Percentiles rank a stretch among this genome's conserved stretches.
These are phyloP conservation scores for Fusarium bactridioides DNA, from an alignment of 2,329 filamentous ascomycete genomes.

Conservation along the genomic window DNA sequence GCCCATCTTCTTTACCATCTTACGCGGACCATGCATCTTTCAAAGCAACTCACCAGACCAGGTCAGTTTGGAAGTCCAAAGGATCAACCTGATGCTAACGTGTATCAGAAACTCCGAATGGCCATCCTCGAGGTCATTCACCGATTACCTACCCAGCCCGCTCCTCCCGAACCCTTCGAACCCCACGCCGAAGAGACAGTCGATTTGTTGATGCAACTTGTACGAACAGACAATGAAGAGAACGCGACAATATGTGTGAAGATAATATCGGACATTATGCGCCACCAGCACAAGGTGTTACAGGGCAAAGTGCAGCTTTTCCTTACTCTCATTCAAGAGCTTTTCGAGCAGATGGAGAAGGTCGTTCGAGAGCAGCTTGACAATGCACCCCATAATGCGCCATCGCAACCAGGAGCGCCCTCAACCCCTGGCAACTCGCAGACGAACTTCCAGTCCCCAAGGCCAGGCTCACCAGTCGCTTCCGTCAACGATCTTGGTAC, in stretches of 20 bases:
- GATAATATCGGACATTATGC: slow-evolving; percentile 95
- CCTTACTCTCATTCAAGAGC: slow-evolving; percentile 88
- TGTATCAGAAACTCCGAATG: slow-evolving; percentile 80
- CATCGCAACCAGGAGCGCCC: slow-evolving; percentile 64
- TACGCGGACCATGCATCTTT: slow-evolving; percentile 88
- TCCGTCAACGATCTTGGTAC: slow-evolving; percentile 81
- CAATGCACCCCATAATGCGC: slow-evolving; percentile 66
- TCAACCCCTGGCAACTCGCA: slow-evolving; percentile 72
- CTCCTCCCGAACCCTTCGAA: slow-evolving; percentile 81
- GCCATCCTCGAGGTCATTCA: slow-evolving; percentile 95
- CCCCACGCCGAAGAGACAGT: slow-evolving; percentile 88
- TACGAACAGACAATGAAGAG: slow-evolving; percentile 94
- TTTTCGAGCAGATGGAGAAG: slow-evolving; percentile 94
- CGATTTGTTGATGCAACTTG: slow-evolving; percentile 86
- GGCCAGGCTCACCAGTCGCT: slow-evolving; percentile 87
- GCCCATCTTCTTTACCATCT: slow-evolving; percentile 85
- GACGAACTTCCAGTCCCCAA: slow-evolving; percentile 83
- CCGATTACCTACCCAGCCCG: slow-evolving; percentile 76
- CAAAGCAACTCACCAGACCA: slow-evolving; percentile 90
- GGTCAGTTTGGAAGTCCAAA: slow-evolving; percentile 56
- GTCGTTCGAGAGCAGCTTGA: slow-evolving; percentile 97
- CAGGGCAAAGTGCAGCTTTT: slow-evolving; percentile 85
- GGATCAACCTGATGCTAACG: slow-evolving; percentile 24
- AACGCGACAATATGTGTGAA: slow-evolving; percentile 99
- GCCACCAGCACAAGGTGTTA: slow-evolving; percentile 87